Evolutionary conservation across 192 early-diverging fungal species (phyloP).

Genomic region (Kappamyces sp.): DNA sequence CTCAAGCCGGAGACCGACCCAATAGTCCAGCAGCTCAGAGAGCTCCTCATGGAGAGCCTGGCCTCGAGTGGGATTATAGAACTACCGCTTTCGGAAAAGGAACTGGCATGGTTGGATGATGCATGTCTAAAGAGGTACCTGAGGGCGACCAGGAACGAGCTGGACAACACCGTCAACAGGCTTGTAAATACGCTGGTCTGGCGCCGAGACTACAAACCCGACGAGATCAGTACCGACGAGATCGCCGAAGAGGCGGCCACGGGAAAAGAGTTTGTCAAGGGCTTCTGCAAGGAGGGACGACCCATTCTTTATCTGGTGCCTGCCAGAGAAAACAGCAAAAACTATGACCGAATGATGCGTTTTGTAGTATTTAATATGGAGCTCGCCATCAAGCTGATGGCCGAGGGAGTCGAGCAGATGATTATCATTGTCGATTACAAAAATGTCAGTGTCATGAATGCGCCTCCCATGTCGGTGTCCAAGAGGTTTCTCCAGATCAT

Average conservation of each 20-base stretch:
- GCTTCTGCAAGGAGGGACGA: slow-evolving; percentile 66
- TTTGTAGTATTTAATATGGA: slow-evolving; percentile 81
- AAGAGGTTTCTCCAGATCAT: slow-evolving; percentile 67
- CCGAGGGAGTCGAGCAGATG: slow-evolving; percentile 66
- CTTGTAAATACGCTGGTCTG: slow-evolving; percentile 75
- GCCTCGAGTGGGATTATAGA: too few relatives aligned
- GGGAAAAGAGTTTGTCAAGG: slow-evolving; percentile 52
- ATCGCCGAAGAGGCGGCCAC: slow-evolving; percentile 70
- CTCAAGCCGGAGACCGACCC: too few relatives aligned
- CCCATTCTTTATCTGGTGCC: slow-evolving; percentile 53
- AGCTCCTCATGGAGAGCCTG: too few relatives aligned
- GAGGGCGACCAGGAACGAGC: slow-evolving; percentile 64
- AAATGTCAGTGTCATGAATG: slow-evolving; percentile 63
- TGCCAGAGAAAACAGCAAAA: slow-evolving; percentile 68
- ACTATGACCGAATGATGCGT: slow-evolving; percentile 63
- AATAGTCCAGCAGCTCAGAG: too few relatives aligned
- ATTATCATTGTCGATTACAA: slow-evolving; percentile 79
- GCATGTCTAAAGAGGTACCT: slow-evolving; percentile 64
- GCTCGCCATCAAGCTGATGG: slow-evolving; percentile 63
- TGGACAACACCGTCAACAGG: slow-evolving; percentile 51
- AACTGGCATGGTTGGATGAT: slow-evolving; percentile 30
- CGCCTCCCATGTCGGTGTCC: slow-evolving; percentile 39
- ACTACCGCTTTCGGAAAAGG: slow-evolving; percentile 4
- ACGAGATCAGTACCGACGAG: slow-evolving; percentile 60
- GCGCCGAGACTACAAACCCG: slow-evolving; percentile 68